Percentiles rank a stretch among this genome's conserved stretches.
Conservation (phyloP, 202 grass and related monocot species). For the Setaria italica region DNA sequence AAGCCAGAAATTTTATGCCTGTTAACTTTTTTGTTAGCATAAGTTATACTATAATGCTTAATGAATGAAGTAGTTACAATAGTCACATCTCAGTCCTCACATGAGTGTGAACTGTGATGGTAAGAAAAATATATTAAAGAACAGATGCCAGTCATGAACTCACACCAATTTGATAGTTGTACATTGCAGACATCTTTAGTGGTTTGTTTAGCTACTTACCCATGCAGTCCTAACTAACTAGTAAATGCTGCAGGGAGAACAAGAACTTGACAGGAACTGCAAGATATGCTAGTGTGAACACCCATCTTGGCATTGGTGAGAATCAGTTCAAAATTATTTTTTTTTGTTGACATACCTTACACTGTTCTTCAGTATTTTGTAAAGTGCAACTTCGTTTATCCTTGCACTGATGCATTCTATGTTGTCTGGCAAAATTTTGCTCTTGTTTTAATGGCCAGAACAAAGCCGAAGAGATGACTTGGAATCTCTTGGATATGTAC, state of each 20-base stretch:
- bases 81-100: neutral
- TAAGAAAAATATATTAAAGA: slow-evolving; percentile 7
- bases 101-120: neutral
- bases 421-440: slow-evolving; percentile 23
- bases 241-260: slow-evolving; percentile 82
- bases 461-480: slow-evolving; percentile 98
- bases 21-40: neutral
- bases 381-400: neutral
- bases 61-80: neutral
- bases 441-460: slow-evolving; percentile 56
- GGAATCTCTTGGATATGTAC: slow-evolving; percentile 98
- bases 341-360: neutral
- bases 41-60: neutral
- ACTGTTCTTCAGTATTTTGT: slow-evolving; percentile 16
- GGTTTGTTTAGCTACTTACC: neutral
- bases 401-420: slow-evolving; percentile 5
- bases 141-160: neutral
- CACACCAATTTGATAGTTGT: neutral
- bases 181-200: slow-evolving; percentile 19
- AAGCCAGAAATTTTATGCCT: neutral
- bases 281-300: slow-evolving; percentile 99
- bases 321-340: slow-evolving; percentile 2
- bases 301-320: slow-evolving; percentile 98
- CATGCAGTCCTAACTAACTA: slow-evolving; percentile 46
- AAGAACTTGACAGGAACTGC: slow-evolving; percentile 99